Conservation (phyloP, 129 eudicot genomes). For the Chrysanthemum lavandulifolium region DNA sequence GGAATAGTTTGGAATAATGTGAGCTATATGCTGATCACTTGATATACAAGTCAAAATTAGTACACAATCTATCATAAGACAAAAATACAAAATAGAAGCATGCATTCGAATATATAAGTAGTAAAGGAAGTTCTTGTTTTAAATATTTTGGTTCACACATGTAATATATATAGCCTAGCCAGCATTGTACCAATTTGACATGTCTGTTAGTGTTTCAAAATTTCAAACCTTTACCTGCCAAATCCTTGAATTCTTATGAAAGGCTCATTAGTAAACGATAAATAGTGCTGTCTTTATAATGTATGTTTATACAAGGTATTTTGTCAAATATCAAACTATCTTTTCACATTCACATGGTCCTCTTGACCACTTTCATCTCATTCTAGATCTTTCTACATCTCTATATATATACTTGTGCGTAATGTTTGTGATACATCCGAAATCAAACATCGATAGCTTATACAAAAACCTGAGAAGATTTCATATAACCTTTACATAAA, state of each 20-base stretch:
- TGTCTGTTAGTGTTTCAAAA: no score
- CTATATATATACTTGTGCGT: neutral
- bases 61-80: neutral
- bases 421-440: neutral
- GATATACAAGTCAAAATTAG: no score
- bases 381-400: neutral
- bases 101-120: no score
- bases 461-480: slow-evolving; percentile 9
- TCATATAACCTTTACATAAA: slow-evolving; percentile 5
- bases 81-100: no score
- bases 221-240: no score
- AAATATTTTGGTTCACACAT: no score
- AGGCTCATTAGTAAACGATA: neutral
- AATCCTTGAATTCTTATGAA: no score
- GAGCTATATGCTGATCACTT: no score
- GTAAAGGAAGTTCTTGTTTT: no score
- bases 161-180: no score
- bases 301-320: neutral
- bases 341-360: neutral
- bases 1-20: no score
- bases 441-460: slow-evolving; percentile 21
- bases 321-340: neutral
- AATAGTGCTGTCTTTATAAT: neutral
- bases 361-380: neutral
- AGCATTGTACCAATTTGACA: neutral